phyloP scores from a whole-genome alignment of 192 early-diverging fungal species.

The Mortierella hygrophila region DNA sequence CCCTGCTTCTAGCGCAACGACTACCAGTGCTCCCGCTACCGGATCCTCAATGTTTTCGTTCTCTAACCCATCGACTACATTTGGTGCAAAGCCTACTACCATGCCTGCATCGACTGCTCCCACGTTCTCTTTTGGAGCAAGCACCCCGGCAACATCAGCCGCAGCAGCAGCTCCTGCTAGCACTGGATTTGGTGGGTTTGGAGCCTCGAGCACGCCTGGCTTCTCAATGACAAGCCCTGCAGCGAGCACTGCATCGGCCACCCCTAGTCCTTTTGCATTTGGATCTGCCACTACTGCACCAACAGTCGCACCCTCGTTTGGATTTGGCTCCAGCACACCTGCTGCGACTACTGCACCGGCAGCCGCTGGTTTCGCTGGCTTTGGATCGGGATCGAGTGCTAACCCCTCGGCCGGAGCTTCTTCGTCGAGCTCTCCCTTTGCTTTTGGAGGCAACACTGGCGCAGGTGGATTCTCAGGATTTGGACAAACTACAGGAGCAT shows the following conservation, averaged over 20 bases:
- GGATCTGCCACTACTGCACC: background rate
- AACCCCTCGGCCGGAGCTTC: background rate
- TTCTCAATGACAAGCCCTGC: background rate
- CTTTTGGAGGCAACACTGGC: background rate
- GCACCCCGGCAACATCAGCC: background rate
- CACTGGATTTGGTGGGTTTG: conserved; percentile 22
- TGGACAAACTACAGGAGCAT: background rate
- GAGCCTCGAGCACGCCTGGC: background rate
- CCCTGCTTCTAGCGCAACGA: background rate
- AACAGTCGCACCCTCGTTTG: conserved; percentile 4
- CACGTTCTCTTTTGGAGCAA: conserved; percentile 8
- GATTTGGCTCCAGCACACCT: conserved; percentile 1
- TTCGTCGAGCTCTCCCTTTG: background rate
- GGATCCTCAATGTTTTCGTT: conserved; percentile 18
- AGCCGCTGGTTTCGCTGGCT: background rate
- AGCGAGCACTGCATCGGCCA: background rate
- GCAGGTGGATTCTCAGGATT: background rate
- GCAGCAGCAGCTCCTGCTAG: background rate
- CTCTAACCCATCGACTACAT: background rate
- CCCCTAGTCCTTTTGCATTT: background rate
- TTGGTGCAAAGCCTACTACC: background rate
- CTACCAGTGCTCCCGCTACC: background rate
- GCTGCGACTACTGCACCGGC: background rate
- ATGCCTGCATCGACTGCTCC: background rate
- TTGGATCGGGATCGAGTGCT: conserved; percentile 5